Evolutionary conservation across 805 yeast species (phyloP).

Genomic region (Isabelozyma pseudorhagii): DNA sequence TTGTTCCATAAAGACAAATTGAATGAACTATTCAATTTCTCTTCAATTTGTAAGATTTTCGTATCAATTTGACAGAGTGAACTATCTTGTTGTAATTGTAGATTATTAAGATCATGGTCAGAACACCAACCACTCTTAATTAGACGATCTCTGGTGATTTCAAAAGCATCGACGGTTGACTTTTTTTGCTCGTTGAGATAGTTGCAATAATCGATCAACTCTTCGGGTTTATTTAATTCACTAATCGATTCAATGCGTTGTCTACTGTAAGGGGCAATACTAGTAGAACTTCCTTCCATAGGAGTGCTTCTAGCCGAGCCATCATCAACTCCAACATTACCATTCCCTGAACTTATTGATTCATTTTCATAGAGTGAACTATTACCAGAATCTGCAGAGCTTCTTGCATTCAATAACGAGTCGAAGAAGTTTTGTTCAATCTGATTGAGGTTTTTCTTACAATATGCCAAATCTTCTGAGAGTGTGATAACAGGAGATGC

Average conservation of each 20-base stretch:
- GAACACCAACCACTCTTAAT: slow-evolving; percentile 42
- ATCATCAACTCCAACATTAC: background rate
- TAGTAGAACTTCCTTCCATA: background rate
- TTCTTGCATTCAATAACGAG: slow-evolving; percentile 7
- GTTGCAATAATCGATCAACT: slow-evolving; percentile 25
- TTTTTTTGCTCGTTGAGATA: slow-evolving; percentile 32
- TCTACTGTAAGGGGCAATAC: background rate
- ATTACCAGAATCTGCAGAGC: background rate
- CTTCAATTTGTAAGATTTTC: slow-evolving; percentile 35
- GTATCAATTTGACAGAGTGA: slow-evolving; percentile 36
- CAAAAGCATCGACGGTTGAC: slow-evolving; percentile 31
- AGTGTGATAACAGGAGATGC: slow-evolving; percentile 39
- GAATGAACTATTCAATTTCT: slow-evolving; percentile 27
- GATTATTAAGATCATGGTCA: slow-evolving; percentile 35
- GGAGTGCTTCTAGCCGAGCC: background rate
- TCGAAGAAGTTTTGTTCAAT: slow-evolving; percentile 38
- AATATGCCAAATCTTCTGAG: slow-evolving; percentile 28
- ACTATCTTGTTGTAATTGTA: slow-evolving; percentile 36
- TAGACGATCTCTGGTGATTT: slow-evolving; percentile 28
- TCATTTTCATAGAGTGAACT: background rate
- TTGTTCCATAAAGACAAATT: slow-evolving; percentile 17
- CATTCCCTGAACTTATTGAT: background rate
- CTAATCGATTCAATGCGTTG: slow-evolving; percentile 13
- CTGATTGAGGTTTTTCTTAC: slow-evolving; percentile 22
- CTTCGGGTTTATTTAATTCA: slow-evolving; percentile 20